Conservation (phyloP, 1,284 basidiomycete genomes). For the Marasmius tenuissimus region DNA sequence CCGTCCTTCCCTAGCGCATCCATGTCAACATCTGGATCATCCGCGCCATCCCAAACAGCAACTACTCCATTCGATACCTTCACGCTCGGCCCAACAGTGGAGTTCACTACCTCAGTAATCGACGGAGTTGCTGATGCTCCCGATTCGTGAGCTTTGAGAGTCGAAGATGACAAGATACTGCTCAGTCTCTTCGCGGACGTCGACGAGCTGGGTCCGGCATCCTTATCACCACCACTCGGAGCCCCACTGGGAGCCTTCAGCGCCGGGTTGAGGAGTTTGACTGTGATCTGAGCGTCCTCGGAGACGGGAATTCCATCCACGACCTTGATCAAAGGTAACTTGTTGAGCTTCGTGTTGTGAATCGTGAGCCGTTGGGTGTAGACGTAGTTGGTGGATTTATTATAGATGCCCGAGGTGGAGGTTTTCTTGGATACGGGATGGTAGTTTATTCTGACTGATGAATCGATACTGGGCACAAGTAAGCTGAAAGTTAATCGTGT, state of each 20-base stretch:
- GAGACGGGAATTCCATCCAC: conserved; percentile 36
- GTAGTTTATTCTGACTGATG: conserved; percentile 22
- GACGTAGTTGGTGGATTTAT: conserved; percentile 18
- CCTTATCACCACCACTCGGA: too few relatives aligned
- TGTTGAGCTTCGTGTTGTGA: conserved; percentile 29
- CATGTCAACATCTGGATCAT: conserved; percentile 8
- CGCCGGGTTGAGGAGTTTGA: conserved; percentile 24
- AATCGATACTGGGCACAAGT: conserved; percentile 16
- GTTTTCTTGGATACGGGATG: conserved; percentile 27
- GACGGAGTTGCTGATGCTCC: background rate
- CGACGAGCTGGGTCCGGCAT: background rate
- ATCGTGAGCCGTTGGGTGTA: conserved; percentile 31
- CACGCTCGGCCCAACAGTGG: background rate
- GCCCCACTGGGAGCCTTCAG: conserved; percentile 8
- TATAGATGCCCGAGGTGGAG: conserved; percentile 19
- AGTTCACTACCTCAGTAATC: background rate
- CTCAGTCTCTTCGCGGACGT: background rate
- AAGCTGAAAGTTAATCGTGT: background rate
- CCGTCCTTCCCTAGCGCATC: conserved; percentile 12
- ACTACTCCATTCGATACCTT: conserved; percentile 8
- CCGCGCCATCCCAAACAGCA: conserved; percentile 12
- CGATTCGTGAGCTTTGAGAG: background rate
- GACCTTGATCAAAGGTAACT: conserved; percentile 27
- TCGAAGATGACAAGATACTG: background rate
- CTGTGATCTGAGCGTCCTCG: conserved; percentile 27